Evolutionary conservation across 768 basidiomycete species (phyloP).

Genomic region (Tricholoma saponaceum): DNA sequence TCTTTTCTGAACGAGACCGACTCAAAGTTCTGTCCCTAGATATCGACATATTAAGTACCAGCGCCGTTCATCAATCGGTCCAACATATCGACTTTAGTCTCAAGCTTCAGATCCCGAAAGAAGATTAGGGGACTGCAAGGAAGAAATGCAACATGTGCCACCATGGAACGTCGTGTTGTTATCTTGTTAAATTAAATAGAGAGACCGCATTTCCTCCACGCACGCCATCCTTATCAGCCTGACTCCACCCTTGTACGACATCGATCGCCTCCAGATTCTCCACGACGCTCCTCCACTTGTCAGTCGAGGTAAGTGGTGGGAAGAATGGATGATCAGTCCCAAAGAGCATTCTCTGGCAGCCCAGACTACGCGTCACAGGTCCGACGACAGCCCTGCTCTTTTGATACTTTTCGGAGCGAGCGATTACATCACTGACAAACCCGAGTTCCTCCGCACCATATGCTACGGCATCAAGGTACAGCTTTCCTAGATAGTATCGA

Average conservation of each 20-base stretch:
- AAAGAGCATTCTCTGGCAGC: constrained; percentile 65
- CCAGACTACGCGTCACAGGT: constrained; percentile 35
- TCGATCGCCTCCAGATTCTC: constrained; percentile 83
- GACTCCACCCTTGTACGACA: constrained; percentile 55
- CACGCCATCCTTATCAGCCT: constrained; percentile 59
- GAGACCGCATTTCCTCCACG: constrained; percentile 69
- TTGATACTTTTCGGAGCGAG: constrained; percentile 51
- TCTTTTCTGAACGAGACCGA: background rate
- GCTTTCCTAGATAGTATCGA: constrained; percentile 74
- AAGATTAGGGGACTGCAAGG: constrained; percentile 4
- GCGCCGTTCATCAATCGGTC: constrained; percentile 85
- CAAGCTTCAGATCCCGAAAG: constrained; percentile 74
- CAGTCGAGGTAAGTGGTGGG: constrained; percentile 64
- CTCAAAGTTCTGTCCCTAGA: constrained; percentile 39
- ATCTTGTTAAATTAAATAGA: constrained; percentile 52
- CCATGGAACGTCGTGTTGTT: constrained; percentile 8
- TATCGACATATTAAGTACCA: constrained; percentile 93
- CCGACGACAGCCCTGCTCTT: constrained; percentile 26
- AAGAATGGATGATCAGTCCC: constrained; percentile 93
- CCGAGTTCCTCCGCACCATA: constrained; percentile 84
- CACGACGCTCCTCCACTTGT: constrained; percentile 82
- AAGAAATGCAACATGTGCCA: background rate
- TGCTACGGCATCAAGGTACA: constrained; percentile 85
- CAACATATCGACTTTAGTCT: constrained; percentile 96
- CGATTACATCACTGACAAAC: constrained; percentile 69